phyloP scores from a whole-genome alignment of 2,329 filamentous ascomycete genomes.

The Septoria petroselini region DNA sequence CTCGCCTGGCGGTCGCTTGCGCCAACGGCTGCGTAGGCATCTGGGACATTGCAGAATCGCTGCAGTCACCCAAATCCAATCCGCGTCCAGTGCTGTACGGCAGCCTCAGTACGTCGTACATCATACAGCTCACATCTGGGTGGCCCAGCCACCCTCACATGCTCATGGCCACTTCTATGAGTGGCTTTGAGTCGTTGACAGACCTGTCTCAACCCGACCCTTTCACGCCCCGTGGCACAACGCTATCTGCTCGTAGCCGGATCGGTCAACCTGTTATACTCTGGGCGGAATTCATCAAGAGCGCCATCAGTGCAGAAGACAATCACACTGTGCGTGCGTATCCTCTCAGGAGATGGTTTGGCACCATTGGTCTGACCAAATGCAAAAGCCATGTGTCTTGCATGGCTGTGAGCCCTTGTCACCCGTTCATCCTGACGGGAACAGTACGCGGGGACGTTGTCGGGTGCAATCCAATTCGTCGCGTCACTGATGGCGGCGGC shows the following conservation, averaged over 20 bases:
- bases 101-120: slow-evolving; percentile 47
- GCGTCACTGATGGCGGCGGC: slow-evolving; percentile 46
- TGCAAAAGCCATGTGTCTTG: slow-evolving; percentile 40
- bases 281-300: slow-evolving; percentile 56
- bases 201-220: slow-evolving; percentile 50
- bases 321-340: slow-evolving; percentile 50
- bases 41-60: slow-evolving; percentile 45
- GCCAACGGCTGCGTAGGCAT: slow-evolving; percentile 57
- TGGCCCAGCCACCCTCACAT: slow-evolving; percentile 55
- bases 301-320: slow-evolving; percentile 55
- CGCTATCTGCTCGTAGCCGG: slow-evolving; percentile 49
- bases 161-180: slow-evolving; percentile 52
- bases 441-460: slow-evolving; percentile 52
- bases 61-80: slow-evolving; percentile 25
- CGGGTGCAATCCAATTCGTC: slow-evolving; percentile 52
- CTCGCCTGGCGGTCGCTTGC: slow-evolving; percentile 54
- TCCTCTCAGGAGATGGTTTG: slow-evolving; percentile 54
- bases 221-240: slow-evolving; percentile 46
- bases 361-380: slow-evolving; percentile 41
- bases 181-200: slow-evolving; percentile 55
- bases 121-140: slow-evolving; percentile 48
- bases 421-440: slow-evolving; percentile 55
- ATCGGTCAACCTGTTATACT: slow-evolving; percentile 48
- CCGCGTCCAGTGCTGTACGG: slow-evolving; percentile 45
- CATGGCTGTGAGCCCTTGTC: slow-evolving; percentile 51